Base-by-base conservation (phyloP, 2,329 filamentous ascomycete genomes). In the Trichothecium roseum region DNA sequence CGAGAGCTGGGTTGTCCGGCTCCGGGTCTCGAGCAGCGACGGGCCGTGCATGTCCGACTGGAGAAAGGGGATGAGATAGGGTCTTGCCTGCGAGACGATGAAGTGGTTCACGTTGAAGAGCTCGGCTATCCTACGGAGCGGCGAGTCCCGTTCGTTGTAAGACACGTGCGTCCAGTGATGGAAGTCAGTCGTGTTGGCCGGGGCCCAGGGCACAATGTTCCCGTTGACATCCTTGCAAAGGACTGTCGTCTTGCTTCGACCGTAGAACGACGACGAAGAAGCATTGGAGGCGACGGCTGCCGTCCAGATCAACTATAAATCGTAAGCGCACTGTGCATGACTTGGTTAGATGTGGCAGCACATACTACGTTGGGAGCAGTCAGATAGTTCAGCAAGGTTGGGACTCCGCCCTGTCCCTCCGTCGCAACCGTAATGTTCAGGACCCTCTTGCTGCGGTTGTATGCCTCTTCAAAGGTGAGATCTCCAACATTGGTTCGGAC, bases 71-170 rank as follows among this genome's bases (percentile, higher is more conserved):
- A 89, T 80, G 13, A 94, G 68, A 56, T 94, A 94, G 0, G 89
- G 89, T 3, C 88, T 73, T 1, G 89, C 87, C 62, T 95, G 89
- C 44, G 84, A 91, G 45, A 96, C 78, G 44, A 96, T 86, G 60
- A 93, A 95, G 63, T 95, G 88, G 53, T 94, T 93, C 36, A 93
- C 84, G 53, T 93, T 93, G 69, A 91, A 91, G 9, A 89, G 72
- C 59, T 89, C 82, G 6, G 81, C 76, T 20, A 91, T 78, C 28
- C 84, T 74, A 36, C 76, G 69, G 2, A 91, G 69, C 2, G 72
- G 72, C 1, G 69, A 70, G 49, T 74, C 78, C 29, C 75, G 75
- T 42, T 84, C 78, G 29, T 69, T 69, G 54, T 81, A 78, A 6
- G 70, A 73, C 15, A 72, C 69, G 39, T 74, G 69, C 5, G 77